Conservation (phyloP, 208 protist species). For the Plasmodiophora brassicae region DNA sequence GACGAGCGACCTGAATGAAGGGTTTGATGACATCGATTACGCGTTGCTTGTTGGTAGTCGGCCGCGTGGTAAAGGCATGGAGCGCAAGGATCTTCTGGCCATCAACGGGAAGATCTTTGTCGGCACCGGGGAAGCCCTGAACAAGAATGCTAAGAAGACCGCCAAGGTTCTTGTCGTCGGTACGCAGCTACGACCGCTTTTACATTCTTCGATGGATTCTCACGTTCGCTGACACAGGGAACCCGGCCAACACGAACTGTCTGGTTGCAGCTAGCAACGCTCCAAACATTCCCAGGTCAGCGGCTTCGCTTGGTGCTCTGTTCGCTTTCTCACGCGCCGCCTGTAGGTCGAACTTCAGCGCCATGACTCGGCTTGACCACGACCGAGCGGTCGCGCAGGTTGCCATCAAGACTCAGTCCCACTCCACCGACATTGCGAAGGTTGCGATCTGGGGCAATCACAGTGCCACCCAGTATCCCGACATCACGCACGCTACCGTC, state of each 20-base stretch:
- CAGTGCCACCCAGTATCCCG: conserved; percentile 71
- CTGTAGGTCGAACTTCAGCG: conserved; percentile 76
- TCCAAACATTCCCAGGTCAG: conserved; percentile 45
- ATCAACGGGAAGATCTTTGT: conserved; percentile 88
- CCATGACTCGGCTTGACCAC: conserved; percentile 90
- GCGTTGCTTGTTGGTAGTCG: conserved; percentile 70
- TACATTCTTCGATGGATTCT: conserved; percentile 15
- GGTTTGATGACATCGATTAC: conserved; percentile 58
- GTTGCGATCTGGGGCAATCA: conserved; percentile 94
- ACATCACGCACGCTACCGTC: conserved; percentile 71
- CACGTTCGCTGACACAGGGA: conserved; percentile 86
- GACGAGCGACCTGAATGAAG: conserved; percentile 35
- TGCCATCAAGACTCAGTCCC: conserved; percentile 58
- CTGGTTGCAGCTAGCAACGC: conserved; percentile 74
- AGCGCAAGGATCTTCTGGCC: conserved; percentile 86
- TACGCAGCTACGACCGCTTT: not conserved
- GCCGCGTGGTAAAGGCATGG: conserved; percentile 81
- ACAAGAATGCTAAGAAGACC: conserved; percentile 70
- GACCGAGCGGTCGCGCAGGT: conserved; percentile 82
- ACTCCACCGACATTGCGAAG: conserved; percentile 69
- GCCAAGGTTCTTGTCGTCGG: conserved; percentile 65
- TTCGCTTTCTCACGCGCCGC: not conserved
- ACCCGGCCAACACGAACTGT: conserved; percentile 94
- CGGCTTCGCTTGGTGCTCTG: not conserved
- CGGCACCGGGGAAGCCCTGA: conserved; percentile 77